Evolutionary conservation across 768 basidiomycete genomes (phyloP), one percentile per base, ranked within the genome.

Genomic region (Naganishia friedmannii): DNA sequence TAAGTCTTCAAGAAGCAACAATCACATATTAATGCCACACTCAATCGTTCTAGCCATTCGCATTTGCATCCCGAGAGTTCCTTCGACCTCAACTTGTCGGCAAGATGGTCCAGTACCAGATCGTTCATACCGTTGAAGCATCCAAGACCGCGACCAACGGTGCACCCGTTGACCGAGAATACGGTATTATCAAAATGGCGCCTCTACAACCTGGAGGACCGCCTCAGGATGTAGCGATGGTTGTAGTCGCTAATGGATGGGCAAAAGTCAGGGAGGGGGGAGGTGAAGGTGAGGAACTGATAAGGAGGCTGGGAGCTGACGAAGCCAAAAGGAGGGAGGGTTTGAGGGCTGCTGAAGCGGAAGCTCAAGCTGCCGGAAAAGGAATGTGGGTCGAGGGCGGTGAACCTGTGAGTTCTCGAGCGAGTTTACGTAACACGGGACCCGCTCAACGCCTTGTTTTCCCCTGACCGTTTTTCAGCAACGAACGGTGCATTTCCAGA

Each of bases 31-130:
- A n/a, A n/a, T n/a, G n/a, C n/a, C n/a, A n/a, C n/a, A n/a, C n/a
- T n/a, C n/a, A n/a, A n/a, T n/a, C n/a, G n/a, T 15, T 34, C 21
- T 73, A 95, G 91, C 87, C 89, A 7, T 93, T 89, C 88, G 90
- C 95, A 1, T 96, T 89, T 80, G 91, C 94, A 78, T 87, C 93
- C 56, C 89, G 96, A 73, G 96, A 97, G 82, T 96, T 89, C 82
- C 84, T 98, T 42, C 89, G 96, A 53, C 83, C 88, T 28, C 82
- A 93, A 55, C 84, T 88, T 13, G 92, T 97, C 63, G 95, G 94
- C 73, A 97, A 96, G 79, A 88, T 94, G 81, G 85, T 97, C 75
- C 85, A 88, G 0, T 96, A 95, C 82, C 86, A 85, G 29, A 88
- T 93, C 10, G 87, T 87, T 29, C 92, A 96, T 80, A 88, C 89